A percentile compares a stretch with the other conserved stretches of the same genome.
These are phyloP conservation scores for Hypoxylon perforatum DNA, from an alignment of 495 filamentous ascomycete species.

Conservation along the genomic window DNA sequence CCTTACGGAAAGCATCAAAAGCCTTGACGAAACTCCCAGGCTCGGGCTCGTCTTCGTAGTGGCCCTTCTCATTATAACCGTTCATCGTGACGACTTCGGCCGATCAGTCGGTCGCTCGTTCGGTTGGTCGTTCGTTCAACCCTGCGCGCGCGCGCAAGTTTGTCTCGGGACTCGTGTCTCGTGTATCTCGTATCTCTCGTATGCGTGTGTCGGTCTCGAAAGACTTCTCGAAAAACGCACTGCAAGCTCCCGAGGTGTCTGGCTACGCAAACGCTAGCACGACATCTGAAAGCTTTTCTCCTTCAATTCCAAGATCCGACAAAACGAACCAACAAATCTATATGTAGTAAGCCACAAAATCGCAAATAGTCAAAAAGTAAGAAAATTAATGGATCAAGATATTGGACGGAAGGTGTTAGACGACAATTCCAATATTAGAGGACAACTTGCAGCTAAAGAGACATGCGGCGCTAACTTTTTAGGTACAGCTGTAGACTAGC, in stretches of 20 bases:
- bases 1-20: slow-evolving; percentile 97
- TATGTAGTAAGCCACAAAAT: background rate
- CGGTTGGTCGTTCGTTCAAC: too few species aligned
- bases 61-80: slow-evolving; percentile 71
- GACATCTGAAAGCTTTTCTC: slow-evolving; percentile 27
- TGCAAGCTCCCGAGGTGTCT: slow-evolving; percentile 36
- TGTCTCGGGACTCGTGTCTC: background rate
- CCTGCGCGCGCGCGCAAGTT: background rate
- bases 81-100: slow-evolving; percentile 55
- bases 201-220: slow-evolving; percentile 5
- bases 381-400: background rate
- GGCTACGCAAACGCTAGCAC: slow-evolving; percentile 24
- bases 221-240: slow-evolving; percentile 33
- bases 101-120: too few species aligned
- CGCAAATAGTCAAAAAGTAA: background rate
- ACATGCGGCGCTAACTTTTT: slow-evolving; percentile 9
- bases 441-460: slow-evolving; percentile 43
- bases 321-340: background rate
- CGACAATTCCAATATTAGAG: slow-evolving; percentile 19
- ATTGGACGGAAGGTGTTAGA: too few species aligned
- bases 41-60: slow-evolving; percentile 82
- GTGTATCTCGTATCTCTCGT: too few species aligned
- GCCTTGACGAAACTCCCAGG: slow-evolving; percentile 74
- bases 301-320: slow-evolving; percentile 3
- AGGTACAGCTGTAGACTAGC: slow-evolving; percentile 4